Conservation (phyloP, 331 rosid species). For the Dryas integrifolia region DNA sequence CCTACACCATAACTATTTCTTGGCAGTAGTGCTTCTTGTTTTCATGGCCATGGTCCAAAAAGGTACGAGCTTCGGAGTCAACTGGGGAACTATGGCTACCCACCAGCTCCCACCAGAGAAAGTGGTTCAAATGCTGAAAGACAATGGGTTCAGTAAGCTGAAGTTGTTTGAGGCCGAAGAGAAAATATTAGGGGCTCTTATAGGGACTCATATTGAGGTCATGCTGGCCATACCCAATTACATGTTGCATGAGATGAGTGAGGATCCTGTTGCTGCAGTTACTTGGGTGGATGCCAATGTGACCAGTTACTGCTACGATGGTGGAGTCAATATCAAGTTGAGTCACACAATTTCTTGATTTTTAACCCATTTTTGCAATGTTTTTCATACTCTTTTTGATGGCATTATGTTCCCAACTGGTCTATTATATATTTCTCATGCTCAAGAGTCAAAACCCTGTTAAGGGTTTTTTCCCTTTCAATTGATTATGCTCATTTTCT, state of each 20-base stretch:
- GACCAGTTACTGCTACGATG: constrained; percentile 57
- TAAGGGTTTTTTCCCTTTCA: too few relatives aligned
- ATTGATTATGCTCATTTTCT: background rate
- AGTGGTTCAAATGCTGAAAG: constrained; percentile 62
- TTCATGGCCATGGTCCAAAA: constrained; percentile 25
- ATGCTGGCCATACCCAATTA: constrained; percentile 76
- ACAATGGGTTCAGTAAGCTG: constrained; percentile 61
- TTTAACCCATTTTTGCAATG: background rate
- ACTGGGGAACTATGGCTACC: constrained; percentile 85
- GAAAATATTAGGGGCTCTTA: constrained; percentile 59
- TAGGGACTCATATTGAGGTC: constrained; percentile 66
- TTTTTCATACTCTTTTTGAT: background rate
- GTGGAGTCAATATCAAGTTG: constrained; percentile 86
- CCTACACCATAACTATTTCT: background rate
- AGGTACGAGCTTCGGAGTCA: constrained; percentile 60
- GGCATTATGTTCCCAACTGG: background rate
- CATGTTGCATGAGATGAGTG: constrained; percentile 59
- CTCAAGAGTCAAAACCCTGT: too few relatives aligned
- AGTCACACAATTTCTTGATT: constrained; percentile 34
- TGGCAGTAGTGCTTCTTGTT: constrained; percentile 30
- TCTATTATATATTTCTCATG: too few relatives aligned
- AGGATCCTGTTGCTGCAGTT: constrained; percentile 55
- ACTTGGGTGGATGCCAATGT: constrained; percentile 87
- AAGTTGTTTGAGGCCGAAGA: constrained; percentile 83
- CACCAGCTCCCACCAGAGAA: constrained; percentile 60